Base-by-base conservation (phyloP, 225 moss, liverwort and hornwort genomes). In the Thuidium tamariscinum region DNA sequence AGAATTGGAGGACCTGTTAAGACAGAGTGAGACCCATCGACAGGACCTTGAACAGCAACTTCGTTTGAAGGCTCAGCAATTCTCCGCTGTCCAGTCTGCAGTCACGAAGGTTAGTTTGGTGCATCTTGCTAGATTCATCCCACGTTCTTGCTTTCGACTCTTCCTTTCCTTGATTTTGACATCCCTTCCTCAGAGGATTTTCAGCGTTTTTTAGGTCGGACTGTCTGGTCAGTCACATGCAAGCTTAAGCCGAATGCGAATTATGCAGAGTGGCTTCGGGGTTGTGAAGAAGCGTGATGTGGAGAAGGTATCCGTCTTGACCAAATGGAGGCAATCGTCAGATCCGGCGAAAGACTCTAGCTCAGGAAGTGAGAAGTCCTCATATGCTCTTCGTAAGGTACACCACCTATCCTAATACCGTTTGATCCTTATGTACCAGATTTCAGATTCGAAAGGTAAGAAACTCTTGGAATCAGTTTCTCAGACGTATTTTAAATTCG, bases 351-450 rank as follows among this genome's bases (percentile, higher is more conserved):
- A 83, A 79, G 94, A 93, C 67, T 91, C 90, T 44, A 91, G 91
- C 74, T 88, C 91, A 78, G 92, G 91, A 79, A 93, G 91, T 61
- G 94, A 93, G 54, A 88, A 89, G 62, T 90, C 93, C 66, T 92
- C 93, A n/a, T 93, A 95, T 86, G 85, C 84, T 56, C 91, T 95
- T 85, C 90, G 98, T 41, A 98, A 96, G 95, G 98, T 95, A 92
- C n/a, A 62, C 44, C 51, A 26, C 89, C 36, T 60, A 78, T 67
- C 44, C 7, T 48, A 41, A 61, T 77, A 59, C 78, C 60, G 27
- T 60, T 46, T 75, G 80, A 56, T 64, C 37, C 22, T 6, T 76
- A 44, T 86, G 36, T 57, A 69, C 27, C 8, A 49, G 61, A 71
- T 41, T 48, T 39, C 26, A 52, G 52, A 27, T 82, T 73, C 41